Evolutionary conservation across 1,284 basidiomycete species (phyloP).

Genomic region (Phellinidium pouzarii): DNA sequence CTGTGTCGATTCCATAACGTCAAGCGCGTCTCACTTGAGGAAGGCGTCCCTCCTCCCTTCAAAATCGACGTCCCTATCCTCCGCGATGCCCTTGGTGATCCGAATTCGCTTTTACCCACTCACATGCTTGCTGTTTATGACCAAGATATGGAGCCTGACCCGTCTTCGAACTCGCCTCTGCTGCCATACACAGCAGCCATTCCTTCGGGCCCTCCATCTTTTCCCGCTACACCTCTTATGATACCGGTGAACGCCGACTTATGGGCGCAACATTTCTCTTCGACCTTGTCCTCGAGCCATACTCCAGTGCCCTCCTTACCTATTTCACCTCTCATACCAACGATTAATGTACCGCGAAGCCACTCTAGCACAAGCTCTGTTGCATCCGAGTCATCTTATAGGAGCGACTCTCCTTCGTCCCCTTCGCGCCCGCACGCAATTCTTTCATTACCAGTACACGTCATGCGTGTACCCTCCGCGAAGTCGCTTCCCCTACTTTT

Average conservation of each 20-base stretch:
- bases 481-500: slow-evolving; percentile 28
- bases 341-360: background rate
- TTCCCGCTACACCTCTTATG: slow-evolving; percentile 21
- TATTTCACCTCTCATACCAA: background rate
- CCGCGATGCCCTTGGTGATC: slow-evolving; percentile 5
- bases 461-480: slow-evolving; percentile 27
- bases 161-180: background rate
- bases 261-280: slow-evolving; percentile 24
- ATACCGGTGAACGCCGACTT: slow-evolving; percentile 26
- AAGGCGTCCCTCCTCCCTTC: slow-evolving; percentile 18
- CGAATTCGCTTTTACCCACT: slow-evolving; percentile 17
- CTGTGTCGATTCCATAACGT: slow-evolving; percentile 17
- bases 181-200: slow-evolving; percentile 3
- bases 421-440: slow-evolving; percentile 18
- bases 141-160: slow-evolving; percentile 10
- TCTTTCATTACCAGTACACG: slow-evolving; percentile 26
- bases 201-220: slow-evolving; percentile 6
- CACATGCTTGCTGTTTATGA: slow-evolving; percentile 19
- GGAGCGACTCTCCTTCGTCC: slow-evolving; percentile 14
- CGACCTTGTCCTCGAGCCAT: slow-evolving; percentile 20
- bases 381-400: background rate
- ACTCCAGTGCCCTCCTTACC: slow-evolving; percentile 12
- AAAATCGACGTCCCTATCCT: slow-evolving; percentile 17
- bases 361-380: slow-evolving; percentile 7
- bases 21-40: slow-evolving; percentile 18